Evolutionary conservation across 2,329 filamentous ascomycete species (phyloP).

Genomic region (Annulohypoxylon truncatum): DNA sequence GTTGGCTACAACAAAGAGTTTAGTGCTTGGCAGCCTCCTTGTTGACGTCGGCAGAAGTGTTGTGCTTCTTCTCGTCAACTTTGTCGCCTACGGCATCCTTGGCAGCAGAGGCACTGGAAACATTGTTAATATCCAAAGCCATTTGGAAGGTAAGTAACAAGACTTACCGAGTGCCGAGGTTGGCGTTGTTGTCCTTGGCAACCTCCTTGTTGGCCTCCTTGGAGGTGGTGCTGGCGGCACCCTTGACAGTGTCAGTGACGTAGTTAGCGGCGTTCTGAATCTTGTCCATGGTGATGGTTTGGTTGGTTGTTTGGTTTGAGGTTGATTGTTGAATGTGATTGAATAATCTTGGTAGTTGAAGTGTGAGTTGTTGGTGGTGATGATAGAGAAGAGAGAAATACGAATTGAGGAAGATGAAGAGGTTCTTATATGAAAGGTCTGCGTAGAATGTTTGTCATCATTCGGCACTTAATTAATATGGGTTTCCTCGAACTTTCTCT

Average conservation of each 20-base stretch:
- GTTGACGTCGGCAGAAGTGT: conserved; percentile 51
- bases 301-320: conserved; percentile 41
- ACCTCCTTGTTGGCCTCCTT: conserved; percentile 78
- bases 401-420: background rate
- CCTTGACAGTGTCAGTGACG: conserved; percentile 72
- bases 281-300: conserved; percentile 64
- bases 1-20: conserved; percentile 17
- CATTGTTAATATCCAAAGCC: background rate
- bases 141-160: background rate
- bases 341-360: background rate
- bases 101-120: conserved; percentile 58
- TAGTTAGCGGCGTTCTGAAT: conserved; percentile 74
- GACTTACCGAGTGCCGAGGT: conserved; percentile 64
- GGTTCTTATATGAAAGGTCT: conserved; percentile 31
- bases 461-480: conserved; percentile 9
- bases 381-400: conserved; percentile 12
- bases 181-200: conserved; percentile 70
- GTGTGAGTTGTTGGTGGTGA: conserved; percentile 42
- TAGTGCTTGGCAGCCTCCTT: conserved; percentile 54
- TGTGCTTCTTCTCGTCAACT: conserved; percentile 55
- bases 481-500: background rate
- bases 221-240: conserved; percentile 65
- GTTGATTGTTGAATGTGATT: conserved; percentile 4
- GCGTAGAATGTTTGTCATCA: conserved; percentile 27
- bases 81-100: conserved; percentile 63